Base-by-base conservation (phyloP, 768 basidiomycete genomes). In the Suillus alpinus region DNA sequence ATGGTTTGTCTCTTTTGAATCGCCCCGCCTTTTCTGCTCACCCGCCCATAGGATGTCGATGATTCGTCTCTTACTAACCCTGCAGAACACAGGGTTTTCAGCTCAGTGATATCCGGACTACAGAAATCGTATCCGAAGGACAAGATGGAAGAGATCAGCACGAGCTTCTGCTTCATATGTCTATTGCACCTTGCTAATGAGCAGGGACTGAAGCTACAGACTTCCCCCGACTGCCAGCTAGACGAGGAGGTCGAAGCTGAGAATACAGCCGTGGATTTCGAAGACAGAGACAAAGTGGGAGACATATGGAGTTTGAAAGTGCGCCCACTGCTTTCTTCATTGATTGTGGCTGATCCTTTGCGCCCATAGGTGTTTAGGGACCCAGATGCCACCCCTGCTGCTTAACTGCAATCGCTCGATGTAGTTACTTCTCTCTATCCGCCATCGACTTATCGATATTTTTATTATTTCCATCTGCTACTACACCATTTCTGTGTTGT, bases 101-200 rank as follows among this genome's bases (percentile, higher is more conserved):
- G 85, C 59, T 83, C 86, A 59, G 95, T 98, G 64, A 92, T 98
- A 65, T 82, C 86, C 2, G 87, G 87, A 18, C 81, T 99, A 37
- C 86, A 91, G 65, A 81, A 77, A 56, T 85, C 89, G 6, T 98
- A 98, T 73, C 94, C 96, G 0, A 77, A 78, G 61, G 95, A 98
- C 46, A 98, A 96, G 79, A 91, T 98, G 89, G 90, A 90, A 43
- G 97, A 99, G 65, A 97, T 98, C 71, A 97, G 95, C 72, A 98
- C 97, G 16, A 96, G 94, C 65, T 98, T 96, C 86, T 98, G 96
- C 73, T 99, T 98, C 79, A 99, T 98, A 72, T 98, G 97, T 69
- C 78, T 98, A 29, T 78, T 99, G 18, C 97, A 98, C 77, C 77
- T 98, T 47, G 96, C 96, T 18, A 98, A 99, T 71, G 97, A 98